Conservation (phyloP, 306 rosid genomes). For the Nissolia schottii region DNA sequence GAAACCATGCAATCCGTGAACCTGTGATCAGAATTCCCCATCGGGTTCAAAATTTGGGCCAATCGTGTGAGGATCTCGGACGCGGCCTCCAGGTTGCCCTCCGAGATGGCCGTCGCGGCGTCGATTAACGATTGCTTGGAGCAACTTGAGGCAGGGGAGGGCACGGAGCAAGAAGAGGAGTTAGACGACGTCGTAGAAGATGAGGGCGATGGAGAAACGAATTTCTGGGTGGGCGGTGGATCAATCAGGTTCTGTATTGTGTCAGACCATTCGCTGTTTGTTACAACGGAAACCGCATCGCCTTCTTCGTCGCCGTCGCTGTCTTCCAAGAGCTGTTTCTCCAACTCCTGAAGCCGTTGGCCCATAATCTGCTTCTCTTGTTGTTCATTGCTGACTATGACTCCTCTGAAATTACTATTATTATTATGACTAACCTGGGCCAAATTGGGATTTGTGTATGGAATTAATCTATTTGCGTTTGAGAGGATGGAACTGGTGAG, state of each 20-base stretch:
- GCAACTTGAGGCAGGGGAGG: conserved; percentile 41
- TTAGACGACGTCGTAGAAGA: conserved; percentile 46
- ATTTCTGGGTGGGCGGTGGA: conserved; percentile 34
- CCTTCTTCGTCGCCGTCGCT: conserved; percentile 52
- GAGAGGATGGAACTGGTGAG: neutral
- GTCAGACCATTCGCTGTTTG: conserved; percentile 61
- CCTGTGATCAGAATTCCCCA: conserved; percentile 45
- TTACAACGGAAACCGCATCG: conserved; percentile 55
- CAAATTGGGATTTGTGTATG: neutral
- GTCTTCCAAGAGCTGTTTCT: conserved; percentile 70
- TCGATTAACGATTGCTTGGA: conserved; percentile 59
- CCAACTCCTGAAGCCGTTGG: conserved; percentile 59
- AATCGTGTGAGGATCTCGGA: conserved; percentile 57
- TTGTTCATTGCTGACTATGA: conserved; percentile 17
- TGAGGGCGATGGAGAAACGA: conserved; percentile 52
- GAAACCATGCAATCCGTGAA: conserved; percentile 37
- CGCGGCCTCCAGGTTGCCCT: conserved; percentile 44
- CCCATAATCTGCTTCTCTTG: conserved; percentile 43
- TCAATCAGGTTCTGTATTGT: conserved; percentile 59
- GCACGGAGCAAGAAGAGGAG: conserved; percentile 52
- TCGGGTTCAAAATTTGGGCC: conserved; percentile 14
- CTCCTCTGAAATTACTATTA: neutral
- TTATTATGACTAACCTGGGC: neutral
- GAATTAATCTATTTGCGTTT: neutral
- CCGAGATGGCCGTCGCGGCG: conserved; percentile 59